Base-by-base conservation (phyloP, 2,329 filamentous ascomycete species). In the Daldinia sp. region DNA sequence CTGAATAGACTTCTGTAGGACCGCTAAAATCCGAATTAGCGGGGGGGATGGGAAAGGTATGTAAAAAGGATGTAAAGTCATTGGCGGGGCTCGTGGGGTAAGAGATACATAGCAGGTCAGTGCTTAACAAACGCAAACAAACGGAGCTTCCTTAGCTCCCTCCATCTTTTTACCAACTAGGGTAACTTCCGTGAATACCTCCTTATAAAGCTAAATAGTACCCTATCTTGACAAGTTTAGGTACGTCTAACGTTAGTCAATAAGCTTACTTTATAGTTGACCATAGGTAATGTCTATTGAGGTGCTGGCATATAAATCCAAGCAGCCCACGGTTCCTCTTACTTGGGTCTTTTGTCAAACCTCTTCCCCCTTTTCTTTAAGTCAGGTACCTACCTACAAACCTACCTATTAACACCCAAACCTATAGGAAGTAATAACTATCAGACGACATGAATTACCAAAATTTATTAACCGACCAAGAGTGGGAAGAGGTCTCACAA, bases 401-500 rank as follows among this genome's bases (percentile, higher is more conserved):
- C 8, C 8, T 9, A 17, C 11, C 13, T 29, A 2, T 34, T 7
- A 11, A 2, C 32, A 30, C 13, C 8, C 4, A 30, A 30, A 19
- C 21, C 21, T 29, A n/a, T 13, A 15, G 23, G 6, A 19, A 15
- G 30, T 8, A 3, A 41, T 8, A 3, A 13, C 39, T 21, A 30
- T 41, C n/a, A 25, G 39, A 21, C 25, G 55, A 57, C 7, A 66
- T 64, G 58, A 58, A 41, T 32, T 37, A 54, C 17, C 43, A 49
- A 4, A 55, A 32, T n/a, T 5, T 17, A 23, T 74, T 73, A 51
- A 79, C 81, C 47, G 82, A 87, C 35, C 81, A 87, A 57, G 85
- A 88, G 58, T 90, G 86, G 85, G 81, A 80, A 27, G 84, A 87
- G 67, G 75, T 89, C 62, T 75, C 79, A 45, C 76, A 82, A 61